Percentiles rank a stretch among this genome's conserved stretches.
Conservation (phyloP, 2,329 filamentous ascomycete genomes). For the Talaromyces sp. region DNA sequence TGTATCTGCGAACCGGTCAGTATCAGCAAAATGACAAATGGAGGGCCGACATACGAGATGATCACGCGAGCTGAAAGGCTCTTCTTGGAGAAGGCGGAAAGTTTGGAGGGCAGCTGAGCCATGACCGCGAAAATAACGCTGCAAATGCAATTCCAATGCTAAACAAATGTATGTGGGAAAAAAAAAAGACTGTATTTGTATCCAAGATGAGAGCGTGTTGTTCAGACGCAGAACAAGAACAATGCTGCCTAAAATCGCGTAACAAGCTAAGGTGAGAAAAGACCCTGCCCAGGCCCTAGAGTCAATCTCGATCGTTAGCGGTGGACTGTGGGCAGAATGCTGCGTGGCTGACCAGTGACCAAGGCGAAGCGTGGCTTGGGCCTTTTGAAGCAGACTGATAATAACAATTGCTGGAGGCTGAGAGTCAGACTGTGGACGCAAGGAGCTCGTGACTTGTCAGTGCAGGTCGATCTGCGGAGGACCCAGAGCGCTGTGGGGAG, state of each 20-base stretch:
- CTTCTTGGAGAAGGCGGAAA: constrained; percentile 48
- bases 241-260: not conserved
- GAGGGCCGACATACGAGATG: constrained; percentile 41
- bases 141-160: not conserved
- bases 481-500: not conserved
- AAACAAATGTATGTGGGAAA: not conserved
- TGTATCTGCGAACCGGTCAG: constrained; percentile 38
- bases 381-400: not conserved
- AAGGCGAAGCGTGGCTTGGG: not conserved
- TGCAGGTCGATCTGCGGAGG: not conserved
- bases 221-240: not conserved
- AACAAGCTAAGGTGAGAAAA: not conserved
- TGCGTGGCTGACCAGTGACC: not conserved
- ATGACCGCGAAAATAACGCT: constrained; percentile 12
- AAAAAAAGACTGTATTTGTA: not conserved
- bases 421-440: too few relatives aligned
- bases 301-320: not conserved
- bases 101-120: constrained; percentile 32
- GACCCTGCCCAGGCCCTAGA: not conserved
- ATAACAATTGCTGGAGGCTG: too few relatives aligned
- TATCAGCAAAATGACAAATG: not conserved
- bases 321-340: not conserved
- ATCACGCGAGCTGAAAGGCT: constrained; percentile 45
- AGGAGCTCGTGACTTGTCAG: not conserved
- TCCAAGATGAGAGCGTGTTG: not conserved